Evolutionary conservation across 1,139 yeast genomes (phyloP).

Genomic region (Candida frijolesensis): DNA sequence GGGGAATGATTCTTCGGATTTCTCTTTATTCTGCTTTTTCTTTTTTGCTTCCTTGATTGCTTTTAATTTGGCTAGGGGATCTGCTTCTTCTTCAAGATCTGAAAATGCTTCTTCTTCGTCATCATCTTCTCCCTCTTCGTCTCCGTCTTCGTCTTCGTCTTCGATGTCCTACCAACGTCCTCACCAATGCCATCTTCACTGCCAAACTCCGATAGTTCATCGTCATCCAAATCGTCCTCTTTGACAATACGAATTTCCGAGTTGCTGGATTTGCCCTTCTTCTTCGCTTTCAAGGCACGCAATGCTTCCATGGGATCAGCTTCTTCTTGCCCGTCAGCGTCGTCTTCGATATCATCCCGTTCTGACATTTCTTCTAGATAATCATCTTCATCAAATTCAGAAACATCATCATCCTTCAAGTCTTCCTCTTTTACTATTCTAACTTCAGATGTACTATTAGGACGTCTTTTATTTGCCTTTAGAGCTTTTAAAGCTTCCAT

Average conservation of each 20-base stretch:
- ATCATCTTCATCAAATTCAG: slow-evolving; percentile 12
- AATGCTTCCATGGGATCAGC: slow-evolving; percentile 29
- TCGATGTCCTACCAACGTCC: slow-evolving; percentile 14
- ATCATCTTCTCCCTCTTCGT: slow-evolving; percentile 15
- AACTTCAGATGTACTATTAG: slow-evolving; percentile 9
- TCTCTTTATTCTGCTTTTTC: slow-evolving; percentile 12
- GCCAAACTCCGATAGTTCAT: slow-evolving; percentile 17
- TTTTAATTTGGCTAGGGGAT: slow-evolving; percentile 48
- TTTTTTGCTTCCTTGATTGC: slow-evolving; percentile 39
- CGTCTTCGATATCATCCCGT: slow-evolving; percentile 11
- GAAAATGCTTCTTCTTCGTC: slow-evolving; percentile 5
- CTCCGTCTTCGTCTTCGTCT: slow-evolving; percentile 14
- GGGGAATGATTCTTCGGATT: slow-evolving; percentile 11
- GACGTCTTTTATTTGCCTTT: slow-evolving; percentile 9
- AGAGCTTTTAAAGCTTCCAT: slow-evolving; percentile 27
- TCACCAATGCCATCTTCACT: slow-evolving; percentile 17
- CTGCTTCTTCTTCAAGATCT: slow-evolving; percentile 21
- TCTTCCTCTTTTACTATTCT: slow-evolving; percentile 29
- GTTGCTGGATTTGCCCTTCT: slow-evolving; percentile 21
- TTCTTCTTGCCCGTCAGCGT: slow-evolving; percentile 8
- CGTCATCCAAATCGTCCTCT: slow-evolving; percentile 25
- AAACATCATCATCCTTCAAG: slow-evolving; percentile 22
- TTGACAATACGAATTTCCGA: slow-evolving; percentile 19
- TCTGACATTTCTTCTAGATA: slow-evolving; percentile 1
- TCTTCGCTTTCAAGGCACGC: slow-evolving; percentile 23